Evolutionary conservation across 1,139 yeast genomes (phyloP).

Genomic region (Debaryomyces psychrophilus): DNA sequence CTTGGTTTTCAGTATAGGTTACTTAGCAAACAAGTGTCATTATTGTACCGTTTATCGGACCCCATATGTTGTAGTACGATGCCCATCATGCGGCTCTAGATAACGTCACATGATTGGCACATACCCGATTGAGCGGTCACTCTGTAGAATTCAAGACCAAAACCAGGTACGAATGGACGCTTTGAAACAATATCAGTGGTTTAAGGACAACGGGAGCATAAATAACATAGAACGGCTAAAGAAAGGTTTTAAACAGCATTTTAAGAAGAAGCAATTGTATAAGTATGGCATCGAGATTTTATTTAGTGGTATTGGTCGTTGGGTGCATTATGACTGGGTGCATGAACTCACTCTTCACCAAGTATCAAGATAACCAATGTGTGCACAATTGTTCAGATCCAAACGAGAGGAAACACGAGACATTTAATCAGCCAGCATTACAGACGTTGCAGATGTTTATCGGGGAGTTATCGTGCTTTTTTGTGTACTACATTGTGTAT

Average conservation of each 20-base stretch:
- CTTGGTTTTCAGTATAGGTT: not conserved
- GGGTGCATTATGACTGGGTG: conserved; percentile 49
- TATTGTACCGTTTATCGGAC: not conserved
- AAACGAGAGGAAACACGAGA: conserved; percentile 37
- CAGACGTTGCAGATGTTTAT: conserved; percentile 83
- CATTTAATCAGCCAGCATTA: conserved; percentile 77
- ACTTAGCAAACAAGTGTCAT: not conserved
- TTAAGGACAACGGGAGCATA: not conserved
- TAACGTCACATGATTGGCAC: not conserved
- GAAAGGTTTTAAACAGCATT: no score
- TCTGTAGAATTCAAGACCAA: not conserved
- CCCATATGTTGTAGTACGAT: conserved; percentile 21
- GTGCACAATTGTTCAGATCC: conserved; percentile 58
- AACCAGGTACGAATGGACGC: not conserved
- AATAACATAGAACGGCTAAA: not conserved
- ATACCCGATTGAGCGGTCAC: not conserved
- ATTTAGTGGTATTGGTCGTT: conserved; percentile 4
- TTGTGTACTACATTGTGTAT: conserved; percentile 44
- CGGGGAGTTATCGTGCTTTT: conserved; percentile 63
- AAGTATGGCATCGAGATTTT: conserved; percentile 3
- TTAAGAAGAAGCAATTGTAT: not conserved
- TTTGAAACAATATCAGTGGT: not conserved
- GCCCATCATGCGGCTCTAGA: conserved; percentile 44
- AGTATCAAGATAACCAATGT: conserved; percentile 78
- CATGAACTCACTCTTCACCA: conserved; percentile 75